Conservation (phyloP, 768 basidiomycete species). For the Mycena rebaudengoi region DNA sequence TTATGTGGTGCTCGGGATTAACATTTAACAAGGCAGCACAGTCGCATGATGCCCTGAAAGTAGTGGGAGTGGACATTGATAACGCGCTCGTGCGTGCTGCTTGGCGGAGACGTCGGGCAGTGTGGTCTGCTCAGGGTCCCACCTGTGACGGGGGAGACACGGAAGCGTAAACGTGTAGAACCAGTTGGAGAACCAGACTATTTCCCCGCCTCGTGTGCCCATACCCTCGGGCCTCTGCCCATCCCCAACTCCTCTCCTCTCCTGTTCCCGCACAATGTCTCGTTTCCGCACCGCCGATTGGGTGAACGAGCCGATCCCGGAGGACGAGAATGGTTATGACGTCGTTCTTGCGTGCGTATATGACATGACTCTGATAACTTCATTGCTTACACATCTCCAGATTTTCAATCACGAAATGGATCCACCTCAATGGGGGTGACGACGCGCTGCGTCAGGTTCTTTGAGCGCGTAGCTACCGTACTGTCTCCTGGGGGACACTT, state of each 20-base stretch:
- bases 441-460: conserved; percentile 74
- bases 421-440: conserved; percentile 86
- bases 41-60: conserved; percentile 63
- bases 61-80: conserved; percentile 90
- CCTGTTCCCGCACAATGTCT: conserved; percentile 81
- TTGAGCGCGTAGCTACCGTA: conserved; percentile 63
- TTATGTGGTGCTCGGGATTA: neutral
- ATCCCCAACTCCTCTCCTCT: conserved; percentile 55
- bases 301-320: conserved; percentile 61
- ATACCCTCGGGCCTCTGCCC: conserved; percentile 79
- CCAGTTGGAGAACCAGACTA: conserved; percentile 47
- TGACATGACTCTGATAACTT: neutral
- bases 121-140: conserved; percentile 76
- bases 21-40: conserved; percentile 59
- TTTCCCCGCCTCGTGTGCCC: conserved; percentile 82
- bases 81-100: conserved; percentile 75
- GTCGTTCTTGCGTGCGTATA: conserved; percentile 78
- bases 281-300: conserved; percentile 81
- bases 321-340: conserved; percentile 73
- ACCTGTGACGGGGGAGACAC: conserved; percentile 7
- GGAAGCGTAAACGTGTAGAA: conserved; percentile 35
- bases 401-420: conserved; percentile 92
- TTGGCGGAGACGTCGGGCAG: conserved; percentile 72
- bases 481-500: conserved; percentile 74
- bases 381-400: conserved; percentile 45